phyloP scores from a whole-genome alignment of 2,329 filamentous ascomycete species.

The Malbranchea cinnamomea region DNA sequence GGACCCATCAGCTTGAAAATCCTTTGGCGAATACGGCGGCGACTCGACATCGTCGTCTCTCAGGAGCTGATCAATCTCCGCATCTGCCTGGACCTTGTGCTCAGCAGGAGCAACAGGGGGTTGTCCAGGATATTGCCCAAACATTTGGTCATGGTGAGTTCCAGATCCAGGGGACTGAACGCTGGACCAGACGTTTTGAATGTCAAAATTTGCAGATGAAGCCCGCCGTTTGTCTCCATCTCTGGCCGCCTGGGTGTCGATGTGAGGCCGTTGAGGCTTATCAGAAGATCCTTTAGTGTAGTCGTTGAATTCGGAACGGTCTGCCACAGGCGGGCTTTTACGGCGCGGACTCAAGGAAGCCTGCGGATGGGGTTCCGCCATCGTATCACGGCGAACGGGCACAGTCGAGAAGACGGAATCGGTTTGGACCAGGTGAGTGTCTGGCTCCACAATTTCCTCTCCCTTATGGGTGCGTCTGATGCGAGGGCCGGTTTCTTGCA shows the following conservation, averaged over 20 bases:
- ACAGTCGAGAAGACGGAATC: conserved; percentile 35
- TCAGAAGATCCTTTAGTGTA: conserved; percentile 15
- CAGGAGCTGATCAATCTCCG: conserved; percentile 79
- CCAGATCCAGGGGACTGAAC: conserved; percentile 56
- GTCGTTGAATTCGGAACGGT: conserved; percentile 10
- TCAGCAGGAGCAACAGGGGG: conserved; percentile 29
- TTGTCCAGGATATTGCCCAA: conserved; percentile 23
- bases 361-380: conserved; percentile 9
- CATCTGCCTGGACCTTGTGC: conserved; percentile 47
- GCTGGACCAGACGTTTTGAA: conserved; percentile 71
- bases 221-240: conserved; percentile 34
- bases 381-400: conserved; percentile 30
- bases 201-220: conserved; percentile 57
- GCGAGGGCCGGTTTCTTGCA: conserved; percentile 59
- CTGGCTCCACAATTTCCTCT: conserved; percentile 74
- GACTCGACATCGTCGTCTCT: conserved; percentile 69
- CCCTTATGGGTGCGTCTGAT: conserved; percentile 89
- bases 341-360: conserved; percentile 12
- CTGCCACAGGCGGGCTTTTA: conserved; percentile 3
- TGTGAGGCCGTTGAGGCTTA: conserved; percentile 12
- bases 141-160: conserved; percentile 29
- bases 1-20: conserved; percentile 53
- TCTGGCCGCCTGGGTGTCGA: conserved; percentile 24
- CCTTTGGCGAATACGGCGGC: conserved; percentile 68
- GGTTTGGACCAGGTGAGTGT: conserved; percentile 35